phyloP scores from a whole-genome alignment of 2,329 filamentous ascomycete genomes.

The Pyrenophora teres region DNA sequence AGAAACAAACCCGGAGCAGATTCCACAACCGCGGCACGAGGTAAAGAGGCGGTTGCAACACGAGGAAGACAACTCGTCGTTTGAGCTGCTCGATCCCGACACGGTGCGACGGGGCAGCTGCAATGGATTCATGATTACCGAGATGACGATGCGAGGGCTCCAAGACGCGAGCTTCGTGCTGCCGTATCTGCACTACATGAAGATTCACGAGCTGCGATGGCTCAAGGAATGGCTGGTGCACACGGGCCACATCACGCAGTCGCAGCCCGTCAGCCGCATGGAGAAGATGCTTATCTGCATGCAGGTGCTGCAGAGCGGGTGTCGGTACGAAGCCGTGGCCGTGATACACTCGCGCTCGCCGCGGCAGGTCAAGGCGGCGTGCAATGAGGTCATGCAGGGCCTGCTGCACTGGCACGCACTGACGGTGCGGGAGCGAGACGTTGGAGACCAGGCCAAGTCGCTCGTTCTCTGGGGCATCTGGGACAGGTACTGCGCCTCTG shows the following conservation, averaged over 20 bases:
- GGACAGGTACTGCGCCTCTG: slow-evolving; percentile 12
- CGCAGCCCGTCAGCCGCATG: slow-evolving; percentile 25
- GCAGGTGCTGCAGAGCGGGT: slow-evolving; percentile 32
- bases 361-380: slow-evolving; percentile 26
- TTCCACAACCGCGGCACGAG: slow-evolving; percentile 12
- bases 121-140: slow-evolving; percentile 20
- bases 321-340: slow-evolving; percentile 33
- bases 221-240: slow-evolving; percentile 27
- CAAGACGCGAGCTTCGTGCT: slow-evolving; percentile 21
- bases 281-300: slow-evolving; percentile 38
- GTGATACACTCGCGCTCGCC: slow-evolving; percentile 38
- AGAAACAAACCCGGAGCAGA: slow-evolving; percentile 8
- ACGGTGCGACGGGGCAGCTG: slow-evolving; percentile 27
- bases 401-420: slow-evolving; percentile 34
- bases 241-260: slow-evolving; percentile 18
- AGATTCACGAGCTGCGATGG: slow-evolving; percentile 31
- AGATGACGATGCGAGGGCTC: slow-evolving; percentile 26
- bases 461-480: slow-evolving; percentile 28
- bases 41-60: slow-evolving; percentile 19
- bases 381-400: slow-evolving; percentile 33
- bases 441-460: slow-evolving; percentile 12
- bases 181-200: slow-evolving; percentile 30
- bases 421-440: slow-evolving; percentile 12
- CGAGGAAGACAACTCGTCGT: slow-evolving; percentile 18
- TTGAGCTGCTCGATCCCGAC: slow-evolving; percentile 18